phyloP scores from a whole-genome alignment of 2,329 filamentous ascomycete genomes.

The Xylaria multiplex region DNA sequence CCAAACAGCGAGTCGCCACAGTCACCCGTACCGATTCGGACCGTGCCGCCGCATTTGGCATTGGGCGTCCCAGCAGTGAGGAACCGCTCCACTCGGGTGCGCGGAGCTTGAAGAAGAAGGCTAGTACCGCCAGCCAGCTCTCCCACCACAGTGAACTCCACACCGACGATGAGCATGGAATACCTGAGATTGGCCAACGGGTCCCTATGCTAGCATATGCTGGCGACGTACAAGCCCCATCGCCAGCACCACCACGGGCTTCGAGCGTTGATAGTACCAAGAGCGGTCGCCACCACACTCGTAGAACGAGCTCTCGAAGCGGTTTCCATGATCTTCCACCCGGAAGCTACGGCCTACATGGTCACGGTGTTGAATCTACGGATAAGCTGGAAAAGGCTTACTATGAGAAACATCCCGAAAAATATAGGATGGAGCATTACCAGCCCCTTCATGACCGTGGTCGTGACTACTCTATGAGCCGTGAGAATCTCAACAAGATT shows the following conservation, averaged over 20 bases:
- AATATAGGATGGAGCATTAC: constrained; percentile 77
- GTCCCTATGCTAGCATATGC: constrained; percentile 94
- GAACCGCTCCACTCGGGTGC: constrained; percentile 59
- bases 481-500: constrained; percentile 88
- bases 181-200: constrained; percentile 89
- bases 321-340: constrained; percentile 77
- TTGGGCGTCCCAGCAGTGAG: constrained; percentile 73
- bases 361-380: constrained; percentile 78
- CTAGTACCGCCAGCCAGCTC: constrained; percentile 64
- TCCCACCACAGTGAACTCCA: constrained; percentile 62
- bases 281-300: constrained; percentile 67
- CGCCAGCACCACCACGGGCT: constrained; percentile 72
- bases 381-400: constrained; percentile 92
- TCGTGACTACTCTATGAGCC: constrained; percentile 85
- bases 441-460: constrained; percentile 65
- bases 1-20: constrained; percentile 81
- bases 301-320: constrained; percentile 74
- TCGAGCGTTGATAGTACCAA: constrained; percentile 50
- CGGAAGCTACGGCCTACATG: constrained; percentile 92
- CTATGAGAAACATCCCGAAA: constrained; percentile 90
- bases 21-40: constrained; percentile 94
- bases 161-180: constrained; percentile 81
- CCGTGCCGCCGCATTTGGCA: constrained; percentile 83
- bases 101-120: constrained; percentile 69
- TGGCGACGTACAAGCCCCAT: constrained; percentile 95